A percentile compares a stretch with the other conserved stretches of the same genome.
Evolutionary conservation across 1,284 basidiomycete genomes (phyloP).

Genomic region (Marasmius oreades): DNA sequence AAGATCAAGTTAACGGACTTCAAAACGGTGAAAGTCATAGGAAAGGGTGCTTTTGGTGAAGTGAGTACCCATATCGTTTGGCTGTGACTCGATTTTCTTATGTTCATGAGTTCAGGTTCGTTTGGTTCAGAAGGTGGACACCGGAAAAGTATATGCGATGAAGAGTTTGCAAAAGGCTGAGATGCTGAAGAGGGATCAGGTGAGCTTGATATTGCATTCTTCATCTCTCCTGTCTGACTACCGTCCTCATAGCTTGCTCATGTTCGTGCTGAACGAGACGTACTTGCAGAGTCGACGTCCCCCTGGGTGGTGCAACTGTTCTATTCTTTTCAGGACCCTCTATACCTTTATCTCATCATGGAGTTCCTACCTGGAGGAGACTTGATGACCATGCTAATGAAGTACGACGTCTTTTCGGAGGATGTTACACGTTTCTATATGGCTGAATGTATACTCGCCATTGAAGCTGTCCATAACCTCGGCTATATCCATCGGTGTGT

Average conservation of each 20-base stretch:
- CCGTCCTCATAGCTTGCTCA: slow-evolving; percentile 75
- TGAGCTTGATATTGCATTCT: slow-evolving; percentile 23
- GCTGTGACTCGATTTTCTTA: background rate
- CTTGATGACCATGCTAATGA: slow-evolving; percentile 99
- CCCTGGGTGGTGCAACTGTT: slow-evolving; percentile 98
- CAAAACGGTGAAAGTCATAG: slow-evolving; percentile 97
- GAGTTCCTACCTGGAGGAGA: slow-evolving; percentile 98
- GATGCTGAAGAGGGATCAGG: slow-evolving; percentile 99
- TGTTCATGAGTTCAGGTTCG: slow-evolving; percentile 61
- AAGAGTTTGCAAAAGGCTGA: slow-evolving; percentile 97
- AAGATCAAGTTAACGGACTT: slow-evolving; percentile 94
- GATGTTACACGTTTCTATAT: slow-evolving; percentile 99
- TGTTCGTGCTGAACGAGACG: slow-evolving; percentile 97
- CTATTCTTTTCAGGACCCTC: slow-evolving; percentile 97
- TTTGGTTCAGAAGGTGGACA: slow-evolving; percentile 95
- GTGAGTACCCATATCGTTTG: slow-evolving; percentile 35
- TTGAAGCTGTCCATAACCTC: slow-evolving; percentile 96
- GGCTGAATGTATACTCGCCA: slow-evolving; percentile 96
- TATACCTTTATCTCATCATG: slow-evolving; percentile 98
- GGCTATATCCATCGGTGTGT: slow-evolving; percentile 96
- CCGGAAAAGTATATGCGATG: slow-evolving; percentile 99
- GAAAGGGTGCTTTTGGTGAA: slow-evolving; percentile 98
- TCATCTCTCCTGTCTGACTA: slow-evolving; percentile 3
- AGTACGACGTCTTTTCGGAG: slow-evolving; percentile 98
- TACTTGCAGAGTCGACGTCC: slow-evolving; percentile 96